Base-by-base conservation (phyloP, 352 stramenopile species). In the Pilasporangium apinafurcum region DNA sequence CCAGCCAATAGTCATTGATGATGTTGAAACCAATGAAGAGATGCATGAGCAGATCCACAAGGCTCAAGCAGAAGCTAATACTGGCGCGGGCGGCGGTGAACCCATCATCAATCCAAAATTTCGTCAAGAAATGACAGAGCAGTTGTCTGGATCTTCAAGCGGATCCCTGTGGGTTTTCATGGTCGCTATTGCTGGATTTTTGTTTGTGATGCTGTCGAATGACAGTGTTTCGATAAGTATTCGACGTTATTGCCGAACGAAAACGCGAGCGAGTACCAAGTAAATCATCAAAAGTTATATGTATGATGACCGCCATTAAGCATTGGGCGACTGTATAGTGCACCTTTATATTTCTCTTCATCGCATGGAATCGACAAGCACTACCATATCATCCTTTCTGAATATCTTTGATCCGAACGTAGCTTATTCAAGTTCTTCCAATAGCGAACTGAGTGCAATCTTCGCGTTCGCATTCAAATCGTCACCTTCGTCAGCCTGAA, bases 181-280 rank as follows among this genome's bases (percentile, higher is more conserved):
- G 20, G 41, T 87, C 24, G 54, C 80, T 20, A 48, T 86, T 2
- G 66, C 62, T n/a, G 53, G 44, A 3, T 61, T 70, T 16, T 21
- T 81, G 9, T 73, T 92, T 36, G 65, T 92, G 17, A 58, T 56
- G 37, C 56, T 79, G 47, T 87, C 79, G 29, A 92, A 85, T 50
- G 76, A 92, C 50, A 52, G 59, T 16, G 46, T 79, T 24, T 91
- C 76, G 26, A 53, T 61, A 16, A 53, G 46, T 17, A 74, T 86
- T 32, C 77, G 77, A 22, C 65, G 55, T 41, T 46, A 59, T 54
- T 75, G 71, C 50, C 65, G 58, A 20, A 48, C 51, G 31, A 83
- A 76, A 42, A 25, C 52, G 16, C 51, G 50, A 39, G 61, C 51
- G 13, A 60, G 49, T 48, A 43, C 56, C 26, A 56, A 70, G 45